Evolutionary conservation across 2,329 filamentous ascomycete species (phyloP).

Genomic region (Claviceps maximensis): DNA sequence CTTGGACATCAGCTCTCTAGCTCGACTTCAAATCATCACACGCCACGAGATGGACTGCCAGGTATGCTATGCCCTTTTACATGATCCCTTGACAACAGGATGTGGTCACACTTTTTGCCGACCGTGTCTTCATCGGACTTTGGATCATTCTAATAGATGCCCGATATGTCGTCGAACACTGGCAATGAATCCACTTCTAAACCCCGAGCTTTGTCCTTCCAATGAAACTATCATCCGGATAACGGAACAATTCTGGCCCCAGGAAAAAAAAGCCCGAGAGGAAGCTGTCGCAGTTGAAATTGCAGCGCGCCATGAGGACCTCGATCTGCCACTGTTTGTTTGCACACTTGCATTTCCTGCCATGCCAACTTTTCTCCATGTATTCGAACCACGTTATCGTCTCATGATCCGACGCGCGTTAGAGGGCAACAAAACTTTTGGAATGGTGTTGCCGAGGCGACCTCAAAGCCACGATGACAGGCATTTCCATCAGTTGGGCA

Average conservation of each 20-base stretch:
- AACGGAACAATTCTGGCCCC: constrained; percentile 55
- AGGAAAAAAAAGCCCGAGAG: constrained; percentile 45
- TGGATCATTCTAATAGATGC: constrained; percentile 67
- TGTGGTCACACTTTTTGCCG: constrained; percentile 89
- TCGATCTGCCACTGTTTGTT: constrained; percentile 61
- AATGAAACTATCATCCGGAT: constrained; percentile 54
- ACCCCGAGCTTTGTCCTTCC: constrained; percentile 28
- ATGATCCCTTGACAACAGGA: constrained; percentile 70
- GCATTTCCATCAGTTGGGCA: constrained; percentile 61
- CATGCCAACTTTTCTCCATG: constrained; percentile 74
- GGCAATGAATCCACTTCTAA: constrained; percentile 31
- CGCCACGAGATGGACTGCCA: constrained; percentile 73
- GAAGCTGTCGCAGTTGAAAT: constrained; percentile 45
- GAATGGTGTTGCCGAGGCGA: constrained; percentile 67
- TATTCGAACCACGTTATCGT: constrained; percentile 87
- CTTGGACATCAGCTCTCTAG: constrained; percentile 21
- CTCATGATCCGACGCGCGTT: constrained; percentile 76
- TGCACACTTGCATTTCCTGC: constrained; percentile 70
- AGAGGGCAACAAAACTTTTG: constrained; percentile 63
- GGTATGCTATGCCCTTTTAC: constrained; percentile 69
- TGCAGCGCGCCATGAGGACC: constrained; percentile 38
- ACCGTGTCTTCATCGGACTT: constrained; percentile 59
- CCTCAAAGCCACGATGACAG: constrained; percentile 19
- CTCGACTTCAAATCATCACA: constrained; percentile 45
- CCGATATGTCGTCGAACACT: constrained; percentile 65